Percentiles rank a stretch among this genome's conserved stretches.
Evolutionary conservation across 345 rosid species (phyloP).

Genomic region (Ricinus communis): DNA sequence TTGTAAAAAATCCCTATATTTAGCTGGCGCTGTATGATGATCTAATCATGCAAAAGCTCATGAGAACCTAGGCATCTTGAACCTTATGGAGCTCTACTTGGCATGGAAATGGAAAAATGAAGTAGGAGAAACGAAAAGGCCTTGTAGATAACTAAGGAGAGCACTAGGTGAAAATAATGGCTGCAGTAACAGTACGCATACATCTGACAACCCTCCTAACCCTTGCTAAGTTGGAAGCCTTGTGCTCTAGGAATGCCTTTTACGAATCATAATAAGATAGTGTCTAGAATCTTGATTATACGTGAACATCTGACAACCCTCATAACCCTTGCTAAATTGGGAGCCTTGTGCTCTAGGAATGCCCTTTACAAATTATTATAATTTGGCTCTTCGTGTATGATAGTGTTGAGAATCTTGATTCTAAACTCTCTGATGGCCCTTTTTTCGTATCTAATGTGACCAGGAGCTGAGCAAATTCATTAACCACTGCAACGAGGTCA

Average conservation of each 20-base stretch:
- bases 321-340: no score
- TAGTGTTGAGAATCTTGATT: background rate
- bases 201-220: no score
- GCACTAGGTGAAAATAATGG: background rate
- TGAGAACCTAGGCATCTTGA: background rate
- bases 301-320: no score
- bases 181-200: no score
- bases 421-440: background rate
- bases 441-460: background rate
- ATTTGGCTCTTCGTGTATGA: no score
- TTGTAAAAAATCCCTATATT: background rate
- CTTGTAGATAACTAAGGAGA: background rate
- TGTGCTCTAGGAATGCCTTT: no score
- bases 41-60: background rate
- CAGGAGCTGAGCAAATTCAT: constrained; percentile 86
- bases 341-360: no score
- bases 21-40: background rate
- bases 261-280: no score
- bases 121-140: background rate
- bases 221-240: no score
- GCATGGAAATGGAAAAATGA: background rate
- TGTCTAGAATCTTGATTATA: background rate
- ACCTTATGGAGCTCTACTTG: background rate
- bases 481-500: constrained; percentile 83
- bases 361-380: no score